Evolutionary conservation across 805 yeast genomes (phyloP).

Genomic region (Nakazawaea laoshanensis): DNA sequence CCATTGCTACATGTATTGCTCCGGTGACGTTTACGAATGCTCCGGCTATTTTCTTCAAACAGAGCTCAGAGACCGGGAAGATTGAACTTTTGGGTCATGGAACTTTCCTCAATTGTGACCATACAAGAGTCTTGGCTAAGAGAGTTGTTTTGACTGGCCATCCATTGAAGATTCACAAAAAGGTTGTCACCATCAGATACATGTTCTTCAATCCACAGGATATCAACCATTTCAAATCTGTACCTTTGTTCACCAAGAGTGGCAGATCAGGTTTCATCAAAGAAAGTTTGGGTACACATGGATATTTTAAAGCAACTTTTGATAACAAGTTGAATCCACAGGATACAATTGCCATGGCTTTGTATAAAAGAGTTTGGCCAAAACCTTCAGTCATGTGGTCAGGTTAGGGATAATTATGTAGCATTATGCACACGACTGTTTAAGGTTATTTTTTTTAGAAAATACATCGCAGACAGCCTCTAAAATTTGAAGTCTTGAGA

Average conservation of each 20-base stretch:
- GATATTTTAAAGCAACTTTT: constrained; percentile 92
- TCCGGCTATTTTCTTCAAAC: constrained; percentile 78
- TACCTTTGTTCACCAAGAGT: constrained; percentile 85
- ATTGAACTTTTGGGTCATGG: constrained; percentile 83
- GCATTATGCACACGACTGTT: too few species aligned
- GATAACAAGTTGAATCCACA: constrained; percentile 87
- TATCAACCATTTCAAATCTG: constrained; percentile 79
- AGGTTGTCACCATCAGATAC: constrained; percentile 85
- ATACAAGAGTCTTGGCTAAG: constrained; percentile 77
- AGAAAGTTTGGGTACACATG: constrained; percentile 96
- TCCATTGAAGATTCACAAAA: constrained; percentile 91
- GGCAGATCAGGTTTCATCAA: constrained; percentile 94
- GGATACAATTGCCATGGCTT: constrained; percentile 88
- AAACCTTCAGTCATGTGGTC: constrained; percentile 28
- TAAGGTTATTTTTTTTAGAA: too few species aligned
- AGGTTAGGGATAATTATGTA: too few species aligned
- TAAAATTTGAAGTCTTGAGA: too few species aligned
- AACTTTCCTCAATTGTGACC: constrained; percentile 79
- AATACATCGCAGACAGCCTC: too few species aligned
- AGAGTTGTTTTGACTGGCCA: constrained; percentile 88
- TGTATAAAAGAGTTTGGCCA: constrained; percentile 95
- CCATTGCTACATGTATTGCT: constrained; percentile 80
- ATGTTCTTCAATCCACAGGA: constrained; percentile 95
- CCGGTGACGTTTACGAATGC: constrained; percentile 80
- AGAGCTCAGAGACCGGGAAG: constrained; percentile 31